Evolutionary conservation across 495 filamentous ascomycete species (phyloP), one percentile per base, ranked within the genome.

Genomic region (Copromyces sp.): DNA sequence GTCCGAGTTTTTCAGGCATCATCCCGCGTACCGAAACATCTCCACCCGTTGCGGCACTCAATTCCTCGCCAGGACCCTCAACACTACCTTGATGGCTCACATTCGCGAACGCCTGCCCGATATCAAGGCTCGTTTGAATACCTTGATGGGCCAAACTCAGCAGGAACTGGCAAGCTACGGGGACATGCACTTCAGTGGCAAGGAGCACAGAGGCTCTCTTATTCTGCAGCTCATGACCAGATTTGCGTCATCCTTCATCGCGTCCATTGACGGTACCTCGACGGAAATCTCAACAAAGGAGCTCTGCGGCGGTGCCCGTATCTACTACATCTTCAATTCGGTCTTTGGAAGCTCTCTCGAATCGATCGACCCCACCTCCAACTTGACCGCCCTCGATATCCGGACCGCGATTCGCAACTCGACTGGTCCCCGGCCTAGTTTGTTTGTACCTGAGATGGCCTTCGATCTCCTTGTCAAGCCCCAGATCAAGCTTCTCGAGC

Each of bases 271-370:
- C 78, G 95, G 95, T 80, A 98, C 95, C 20, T 97, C 94, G 1
- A 96, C 94, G 32, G 96, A 99, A 78, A 98, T 99, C 73, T 98
- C 96, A 9, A 99, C 95, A 8, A 98, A 98, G 81, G 95, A 99
- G 78, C 90, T 99, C 4, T 97, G 95, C 77, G 95, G 95, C 75
- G 95, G 95, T 73, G 95, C 95, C 20, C 89, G 95, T 35, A 98
- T 99, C 74, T 99, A 99, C 82, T 99, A 99, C 81, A 98, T 99
- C 70, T 99, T 99, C 86, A 99, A 99, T 81, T 97, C 95, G 45
- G 96, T 99, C 16, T 99, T 98, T 81, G 96, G 95, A 68, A 97
- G 96, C 81, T 97, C 95, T 11, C 84, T 99, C 35, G 96, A 98
- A 80, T 91, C 93, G 8, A 97, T 99, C 74, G 94, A 98, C 76